Conservation (phyloP, 2,329 filamentous ascomycete species). For the Allantophomopsis lycopodina region DNA sequence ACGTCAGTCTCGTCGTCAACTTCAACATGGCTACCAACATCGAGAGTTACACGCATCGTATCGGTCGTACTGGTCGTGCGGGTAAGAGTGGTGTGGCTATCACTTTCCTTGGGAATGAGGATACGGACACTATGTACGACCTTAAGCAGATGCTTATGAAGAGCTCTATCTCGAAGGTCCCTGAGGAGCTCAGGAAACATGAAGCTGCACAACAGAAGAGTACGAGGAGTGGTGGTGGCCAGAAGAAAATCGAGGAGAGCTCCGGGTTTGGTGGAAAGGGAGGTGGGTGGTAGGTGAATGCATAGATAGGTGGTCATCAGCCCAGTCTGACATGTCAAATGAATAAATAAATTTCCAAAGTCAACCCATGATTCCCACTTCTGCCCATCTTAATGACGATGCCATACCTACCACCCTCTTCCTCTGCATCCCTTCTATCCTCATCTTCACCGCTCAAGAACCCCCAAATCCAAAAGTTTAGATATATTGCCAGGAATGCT, state of each 20-base stretch:
- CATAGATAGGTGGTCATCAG: too few species aligned
- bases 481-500: too few species aligned
- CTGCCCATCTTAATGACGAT: too few species aligned
- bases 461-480: too few species aligned
- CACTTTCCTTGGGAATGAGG: constrained; percentile 87
- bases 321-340: too few species aligned
- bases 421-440: too few species aligned
- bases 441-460: too few species aligned
- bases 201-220: constrained; percentile 84
- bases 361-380: too few species aligned
- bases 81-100: constrained; percentile 94
- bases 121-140: constrained; percentile 83
- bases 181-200: constrained; percentile 81
- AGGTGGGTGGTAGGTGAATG: constrained; percentile 12
- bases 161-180: constrained; percentile 74
- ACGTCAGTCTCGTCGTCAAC: constrained; percentile 89
- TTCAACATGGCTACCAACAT: constrained; percentile 97
- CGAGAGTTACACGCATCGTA: constrained; percentile 91
- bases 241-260: constrained; percentile 31
- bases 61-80: constrained; percentile 92
- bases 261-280: constrained; percentile 22
- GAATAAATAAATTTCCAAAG: too few species aligned
- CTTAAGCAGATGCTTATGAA: constrained; percentile 92
- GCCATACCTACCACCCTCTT: too few species aligned
- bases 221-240: constrained; percentile 24